Percentiles rank a stretch among this genome's conserved stretches.
Evolutionary conservation across 1,284 basidiomycete species (phyloP).

Genomic region (Trichosporon sp.): DNA sequence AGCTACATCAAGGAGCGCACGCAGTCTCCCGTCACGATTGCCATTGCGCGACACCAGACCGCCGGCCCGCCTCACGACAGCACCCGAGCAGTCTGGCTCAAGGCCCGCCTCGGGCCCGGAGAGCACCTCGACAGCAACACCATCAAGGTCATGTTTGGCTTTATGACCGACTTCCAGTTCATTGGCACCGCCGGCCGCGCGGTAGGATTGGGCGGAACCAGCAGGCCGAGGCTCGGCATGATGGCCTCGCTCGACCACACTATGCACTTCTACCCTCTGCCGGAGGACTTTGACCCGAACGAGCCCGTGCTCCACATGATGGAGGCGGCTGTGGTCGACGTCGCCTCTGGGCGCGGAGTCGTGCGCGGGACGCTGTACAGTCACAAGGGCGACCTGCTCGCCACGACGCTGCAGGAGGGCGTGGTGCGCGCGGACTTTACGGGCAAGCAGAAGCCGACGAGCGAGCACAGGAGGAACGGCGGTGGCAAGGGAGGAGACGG

Average conservation of each 20-base stretch:
- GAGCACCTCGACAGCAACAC: constrained; percentile 61
- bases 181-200: constrained; percentile 62
- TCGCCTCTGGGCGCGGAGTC: constrained; percentile 59
- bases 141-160: constrained; percentile 84
- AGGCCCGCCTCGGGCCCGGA: constrained; percentile 56
- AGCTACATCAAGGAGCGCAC: constrained; percentile 56
- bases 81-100: constrained; percentile 71
- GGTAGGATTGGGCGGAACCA: constrained; percentile 56
- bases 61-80: constrained; percentile 18
- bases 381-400: constrained; percentile 63
- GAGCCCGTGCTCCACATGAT: constrained; percentile 79
- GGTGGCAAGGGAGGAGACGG: constrained; percentile 5
- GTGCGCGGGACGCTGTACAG: constrained; percentile 74
- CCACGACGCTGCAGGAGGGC: constrained; percentile 77
- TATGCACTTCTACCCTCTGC: constrained; percentile 69
- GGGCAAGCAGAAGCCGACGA: constrained; percentile 20
- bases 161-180: constrained; percentile 76
- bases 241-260: constrained; percentile 75
- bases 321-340: constrained; percentile 59
- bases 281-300: constrained; percentile 67
- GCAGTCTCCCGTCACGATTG: constrained; percentile 65
- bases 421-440: constrained; percentile 49
- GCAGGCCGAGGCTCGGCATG: constrained; percentile 57
- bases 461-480: constrained; percentile 20
- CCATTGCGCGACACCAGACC: constrained; percentile 23